Conservation (phyloP, 495 filamentous ascomycete species). For the Platismatia glauca region DNA sequence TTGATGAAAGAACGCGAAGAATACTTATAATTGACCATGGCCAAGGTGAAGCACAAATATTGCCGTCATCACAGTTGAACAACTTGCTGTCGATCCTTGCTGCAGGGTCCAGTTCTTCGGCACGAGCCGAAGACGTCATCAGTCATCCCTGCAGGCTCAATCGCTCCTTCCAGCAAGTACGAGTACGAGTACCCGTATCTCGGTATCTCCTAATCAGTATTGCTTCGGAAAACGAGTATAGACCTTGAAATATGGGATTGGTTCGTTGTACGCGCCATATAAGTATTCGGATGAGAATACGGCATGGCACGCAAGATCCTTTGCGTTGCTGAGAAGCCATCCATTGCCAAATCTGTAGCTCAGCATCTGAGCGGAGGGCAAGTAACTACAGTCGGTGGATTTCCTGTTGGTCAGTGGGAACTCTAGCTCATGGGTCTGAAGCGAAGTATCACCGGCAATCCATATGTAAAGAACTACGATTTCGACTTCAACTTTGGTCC, state of each 20-base stretch:
- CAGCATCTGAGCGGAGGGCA: conserved; percentile 73
- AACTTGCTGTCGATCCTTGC: not conserved
- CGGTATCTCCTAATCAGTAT: not conserved
- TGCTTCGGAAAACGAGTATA: not conserved
- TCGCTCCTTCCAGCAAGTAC: not conserved
- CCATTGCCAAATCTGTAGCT: conserved; percentile 89
- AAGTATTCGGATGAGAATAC: not conserved
- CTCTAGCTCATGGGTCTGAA: conserved; percentile 31
- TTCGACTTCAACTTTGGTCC: conserved; percentile 79
- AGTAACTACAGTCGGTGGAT: conserved; percentile 54
- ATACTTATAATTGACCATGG: too few species aligned
- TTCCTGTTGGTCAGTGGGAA: not conserved
- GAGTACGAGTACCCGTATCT: not conserved
- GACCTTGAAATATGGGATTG: conserved; percentile 3
- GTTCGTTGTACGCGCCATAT: not conserved
- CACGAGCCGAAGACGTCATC: conserved; percentile 9
- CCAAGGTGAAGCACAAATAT: not conserved
- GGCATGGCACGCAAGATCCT: conserved; percentile 50
- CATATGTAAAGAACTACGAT: conserved; percentile 86
- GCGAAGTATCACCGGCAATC: conserved; percentile 51
- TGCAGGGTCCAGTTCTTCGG: conserved; percentile 4
- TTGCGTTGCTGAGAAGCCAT: conserved; percentile 95
- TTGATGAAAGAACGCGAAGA: not conserved
- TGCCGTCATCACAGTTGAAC: not conserved
- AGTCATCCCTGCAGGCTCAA: too few species aligned